Conservation (phyloP, 208 protist species). For the Leishmania braziliensis region DNA sequence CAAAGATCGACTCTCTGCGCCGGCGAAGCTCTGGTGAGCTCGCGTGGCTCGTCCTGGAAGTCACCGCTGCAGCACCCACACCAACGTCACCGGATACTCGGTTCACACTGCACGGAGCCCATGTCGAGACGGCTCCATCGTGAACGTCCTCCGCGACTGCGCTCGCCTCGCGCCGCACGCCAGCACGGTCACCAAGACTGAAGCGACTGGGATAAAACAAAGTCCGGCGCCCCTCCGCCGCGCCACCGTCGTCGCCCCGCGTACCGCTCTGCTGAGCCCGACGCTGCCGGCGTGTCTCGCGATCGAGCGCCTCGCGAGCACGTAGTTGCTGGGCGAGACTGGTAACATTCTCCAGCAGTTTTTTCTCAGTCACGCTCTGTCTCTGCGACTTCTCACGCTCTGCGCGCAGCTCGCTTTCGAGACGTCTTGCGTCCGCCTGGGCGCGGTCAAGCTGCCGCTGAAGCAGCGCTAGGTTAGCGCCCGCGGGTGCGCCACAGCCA, state of each 20-base stretch:
- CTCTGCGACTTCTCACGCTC: conserved; percentile 43
- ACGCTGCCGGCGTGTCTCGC: conserved; percentile 30
- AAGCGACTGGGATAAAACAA: not conserved
- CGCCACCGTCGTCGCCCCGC: not conserved
- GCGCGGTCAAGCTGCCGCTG: conserved; percentile 15
- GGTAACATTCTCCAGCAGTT: conserved; percentile 49
- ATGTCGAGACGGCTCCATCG: not conserved
- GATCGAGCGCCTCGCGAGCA: conserved; percentile 37
- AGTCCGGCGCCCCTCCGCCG: conserved; percentile 3
- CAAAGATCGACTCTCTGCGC: conserved; percentile 14
- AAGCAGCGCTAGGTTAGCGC: conserved; percentile 14
- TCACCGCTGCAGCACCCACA: not conserved
- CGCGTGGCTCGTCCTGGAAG: not conserved
- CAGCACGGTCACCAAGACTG: not conserved
- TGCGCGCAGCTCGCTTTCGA: conserved; percentile 33
- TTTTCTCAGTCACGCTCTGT: conserved; percentile 38
- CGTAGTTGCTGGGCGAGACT: conserved; percentile 47
- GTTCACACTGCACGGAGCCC: not conserved
- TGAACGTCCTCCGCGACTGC: not conserved
- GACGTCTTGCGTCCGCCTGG: conserved; percentile 21
- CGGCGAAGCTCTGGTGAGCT: conserved; percentile 17
- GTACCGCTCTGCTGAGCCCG: conserved; percentile 25
- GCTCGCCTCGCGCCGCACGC: not conserved
- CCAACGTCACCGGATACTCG: not conserved
- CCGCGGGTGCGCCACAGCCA: not conserved